These are phyloP conservation scores for Curvularia sp. DNA, from an alignment of 2,329 filamentous ascomycete species.

Conservation along the genomic window DNA sequence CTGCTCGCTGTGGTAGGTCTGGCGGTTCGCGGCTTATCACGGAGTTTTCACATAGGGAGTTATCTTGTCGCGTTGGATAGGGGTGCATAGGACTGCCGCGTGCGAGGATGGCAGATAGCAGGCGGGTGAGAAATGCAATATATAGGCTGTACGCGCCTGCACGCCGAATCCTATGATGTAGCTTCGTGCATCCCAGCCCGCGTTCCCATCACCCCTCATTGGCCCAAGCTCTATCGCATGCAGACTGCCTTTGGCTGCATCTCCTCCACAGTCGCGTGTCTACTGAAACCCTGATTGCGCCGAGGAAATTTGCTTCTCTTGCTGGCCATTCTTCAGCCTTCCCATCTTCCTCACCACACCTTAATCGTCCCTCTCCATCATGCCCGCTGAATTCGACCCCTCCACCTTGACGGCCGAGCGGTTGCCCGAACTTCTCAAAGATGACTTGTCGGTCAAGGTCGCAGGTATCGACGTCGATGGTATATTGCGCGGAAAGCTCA, in stretches of 20 bases:
- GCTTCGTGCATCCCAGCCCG: constrained; percentile 17
- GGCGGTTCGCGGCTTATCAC: constrained; percentile 24
- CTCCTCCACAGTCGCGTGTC: constrained; percentile 9
- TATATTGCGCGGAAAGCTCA: constrained; percentile 84
- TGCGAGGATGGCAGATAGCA: constrained; percentile 12
- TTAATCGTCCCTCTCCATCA: constrained; percentile 8
- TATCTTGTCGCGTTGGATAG: constrained; percentile 10
- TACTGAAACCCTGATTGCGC: constrained; percentile 19
- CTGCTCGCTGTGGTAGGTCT: constrained; percentile 6
- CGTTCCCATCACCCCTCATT: constrained; percentile 33
- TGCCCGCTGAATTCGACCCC: constrained; percentile 26
- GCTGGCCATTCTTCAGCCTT: constrained; percentile 5
- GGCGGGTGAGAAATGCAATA: constrained; percentile 16
- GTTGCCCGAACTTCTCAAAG: constrained; percentile 69
- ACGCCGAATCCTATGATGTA: constrained; percentile 23
- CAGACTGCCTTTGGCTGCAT: constrained; percentile 7
- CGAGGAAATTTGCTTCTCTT: background rate
- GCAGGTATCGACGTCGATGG: constrained; percentile 89
- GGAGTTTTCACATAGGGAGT: constrained; percentile 22
- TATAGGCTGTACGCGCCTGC: constrained; percentile 18
- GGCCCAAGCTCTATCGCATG: constrained; percentile 36
- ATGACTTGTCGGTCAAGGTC: constrained; percentile 83
- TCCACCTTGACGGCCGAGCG: constrained; percentile 65
- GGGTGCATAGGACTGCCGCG: constrained; percentile 13
- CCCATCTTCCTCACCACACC: background rate